Conservation (phyloP, 2,329 filamentous ascomycete genomes). For the Diplodia sapinea region DNA sequence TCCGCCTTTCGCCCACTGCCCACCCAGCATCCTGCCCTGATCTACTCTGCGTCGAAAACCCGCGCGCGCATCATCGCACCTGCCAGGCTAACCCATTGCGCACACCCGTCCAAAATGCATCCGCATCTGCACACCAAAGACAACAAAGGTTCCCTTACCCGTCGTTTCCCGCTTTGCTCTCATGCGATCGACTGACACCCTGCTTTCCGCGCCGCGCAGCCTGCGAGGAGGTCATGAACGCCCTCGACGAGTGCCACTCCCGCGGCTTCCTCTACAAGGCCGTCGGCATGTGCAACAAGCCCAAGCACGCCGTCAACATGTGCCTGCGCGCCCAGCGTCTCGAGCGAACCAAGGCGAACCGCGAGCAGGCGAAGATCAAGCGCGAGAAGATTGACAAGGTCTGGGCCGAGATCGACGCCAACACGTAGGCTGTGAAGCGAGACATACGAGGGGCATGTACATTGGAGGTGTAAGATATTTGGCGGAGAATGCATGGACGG, state of each 20-base stretch:
- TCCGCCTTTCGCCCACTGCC: constrained; percentile 9
- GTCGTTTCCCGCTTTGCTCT: constrained; percentile 1
- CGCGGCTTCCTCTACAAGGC: constrained; percentile 91
- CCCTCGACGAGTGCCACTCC: constrained; percentile 94
- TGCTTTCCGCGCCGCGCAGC: constrained; percentile 57
- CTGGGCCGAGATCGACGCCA: constrained; percentile 79
- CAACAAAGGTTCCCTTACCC: constrained; percentile 70
- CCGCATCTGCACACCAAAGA: constrained; percentile 94
- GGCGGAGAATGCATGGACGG: constrained; percentile 8
- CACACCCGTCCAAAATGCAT: constrained; percentile 72
- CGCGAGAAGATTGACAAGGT: constrained; percentile 74
- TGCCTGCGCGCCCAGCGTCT: constrained; percentile 82
- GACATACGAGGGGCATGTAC: not conserved
- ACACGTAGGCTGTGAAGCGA: constrained; percentile 40
- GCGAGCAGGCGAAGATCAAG: constrained; percentile 71
- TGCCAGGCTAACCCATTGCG: not conserved
- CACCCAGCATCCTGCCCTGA: constrained; percentile 22
- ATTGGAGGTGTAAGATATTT: constrained; percentile 15
- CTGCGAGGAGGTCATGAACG: constrained; percentile 91
- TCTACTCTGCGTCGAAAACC: not conserved
- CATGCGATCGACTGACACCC: constrained; percentile 20
- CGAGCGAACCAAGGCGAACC: constrained; percentile 78
- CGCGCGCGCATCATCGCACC: not conserved
- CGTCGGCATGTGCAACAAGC: constrained; percentile 84
- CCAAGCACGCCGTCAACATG: constrained; percentile 81